Base-by-base conservation (phyloP, 2,329 filamentous ascomycete species). In the Sclerotiophoma versabilis region DNA sequence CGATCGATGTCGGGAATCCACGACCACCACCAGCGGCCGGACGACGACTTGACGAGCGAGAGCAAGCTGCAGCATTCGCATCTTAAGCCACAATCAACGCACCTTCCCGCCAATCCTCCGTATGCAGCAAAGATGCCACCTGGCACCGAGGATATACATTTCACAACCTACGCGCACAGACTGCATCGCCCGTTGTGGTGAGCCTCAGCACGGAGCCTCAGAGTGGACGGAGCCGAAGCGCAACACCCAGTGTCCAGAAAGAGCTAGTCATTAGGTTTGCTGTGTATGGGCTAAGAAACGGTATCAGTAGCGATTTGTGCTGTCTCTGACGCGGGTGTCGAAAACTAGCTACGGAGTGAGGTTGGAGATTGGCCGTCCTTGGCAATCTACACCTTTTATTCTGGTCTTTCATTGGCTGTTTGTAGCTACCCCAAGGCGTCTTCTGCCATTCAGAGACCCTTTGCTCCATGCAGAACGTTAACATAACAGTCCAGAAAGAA, bases 291-390 rank as follows among this genome's bases (percentile, higher is more conserved):
- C 57, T 30, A 52, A 63, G 38, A 34, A 37, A 39, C 30, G 48
- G 49, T 52, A 54, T 26, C 42, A 47, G 32, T 15, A 43, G 39
- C 48, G 53, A 52, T 49, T 49, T 29, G 54, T 50, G 48, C 44
- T 52, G 27, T 34, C 29, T 37, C 42, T 44, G 49, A 59, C 45
- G 38, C 45, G 29, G 43, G 44, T 38, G 39, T 56, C 42, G 37
- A 53, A 49, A 43, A 39, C 15, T 52, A 47, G 58, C 48, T 56
- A 36, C 48, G 49, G 39, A 56, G 38, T 49, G 57, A 54, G 32
- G 59, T 62, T 39, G 39, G 22, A 23, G 46, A 32, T 19, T 19
- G 38, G 29, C 42, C 29, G 39, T 32, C 32, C 56, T 57, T 51
- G 55, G 57, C 55, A 49, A 17, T 30, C 20, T 39, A 17, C 45